Conservation (phyloP, 208 protist genomes). For the Acanthamoeba divionensis region DNA sequence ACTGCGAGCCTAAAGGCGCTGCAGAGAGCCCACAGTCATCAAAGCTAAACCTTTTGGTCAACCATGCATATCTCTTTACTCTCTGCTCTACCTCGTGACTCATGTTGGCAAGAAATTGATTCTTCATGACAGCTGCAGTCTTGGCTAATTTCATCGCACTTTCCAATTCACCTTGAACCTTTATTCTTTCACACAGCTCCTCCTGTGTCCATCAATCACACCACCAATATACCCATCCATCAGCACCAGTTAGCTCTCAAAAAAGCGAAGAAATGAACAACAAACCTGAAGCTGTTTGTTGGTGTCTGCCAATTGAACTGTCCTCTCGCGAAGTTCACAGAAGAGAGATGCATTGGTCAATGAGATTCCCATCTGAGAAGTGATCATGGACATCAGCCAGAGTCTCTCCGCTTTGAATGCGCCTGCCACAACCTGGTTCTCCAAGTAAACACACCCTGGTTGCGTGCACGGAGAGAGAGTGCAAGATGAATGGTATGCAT, state of each 20-base stretch:
- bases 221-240: neutral
- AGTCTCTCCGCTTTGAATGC: neutral
- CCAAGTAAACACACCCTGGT: neutral
- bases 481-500: no score
- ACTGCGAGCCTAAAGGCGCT: no score
- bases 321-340: neutral
- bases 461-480: no score
- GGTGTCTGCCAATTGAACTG: neutral
- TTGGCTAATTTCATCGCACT: neutral
- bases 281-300: neutral
- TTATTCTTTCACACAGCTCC: neutral
- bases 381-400: conserved; percentile 19
- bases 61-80: no score
- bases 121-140: neutral
- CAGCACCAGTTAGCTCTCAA: neutral
- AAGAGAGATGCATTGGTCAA: conserved; percentile 4
- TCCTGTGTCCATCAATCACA: neutral
- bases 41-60: no score
- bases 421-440: neutral
- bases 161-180: neutral
- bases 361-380: neutral
- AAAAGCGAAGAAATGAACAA: neutral
- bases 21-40: no score
- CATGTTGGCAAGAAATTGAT: conserved; percentile 13
- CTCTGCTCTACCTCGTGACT: neutral